These are phyloP conservation scores for Trebouxia sp. DNA, from an alignment of 139 green algal genomes.

Conservation along the genomic window DNA sequence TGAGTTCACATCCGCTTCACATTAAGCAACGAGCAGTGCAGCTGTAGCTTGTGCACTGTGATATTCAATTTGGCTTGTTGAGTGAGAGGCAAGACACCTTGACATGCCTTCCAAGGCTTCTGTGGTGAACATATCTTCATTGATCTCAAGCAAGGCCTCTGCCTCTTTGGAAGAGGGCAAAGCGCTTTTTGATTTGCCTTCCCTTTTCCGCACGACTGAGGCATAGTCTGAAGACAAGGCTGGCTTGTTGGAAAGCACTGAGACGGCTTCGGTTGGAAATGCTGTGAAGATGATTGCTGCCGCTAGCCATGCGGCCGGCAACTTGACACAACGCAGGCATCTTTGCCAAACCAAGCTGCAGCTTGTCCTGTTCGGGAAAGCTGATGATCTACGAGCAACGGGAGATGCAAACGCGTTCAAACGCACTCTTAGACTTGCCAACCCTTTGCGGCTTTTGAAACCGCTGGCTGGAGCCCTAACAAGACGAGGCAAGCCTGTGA, in stretches of 20 bases:
- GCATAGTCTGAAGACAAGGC: conserved; percentile 5
- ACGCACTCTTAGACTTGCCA: no score
- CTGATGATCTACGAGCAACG: no score
- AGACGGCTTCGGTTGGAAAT: not conserved
- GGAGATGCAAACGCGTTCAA: no score
- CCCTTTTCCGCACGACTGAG: not conserved
- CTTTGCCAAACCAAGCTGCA: no score
- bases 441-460: no score
- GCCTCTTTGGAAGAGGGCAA: conserved; percentile 25
- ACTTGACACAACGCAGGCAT: no score
- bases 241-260: not conserved
- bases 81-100: not conserved
- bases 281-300: not conserved
- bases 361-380: no score
- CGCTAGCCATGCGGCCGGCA: not conserved
- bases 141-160: conserved; percentile 32
- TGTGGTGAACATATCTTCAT: conserved; percentile 38
- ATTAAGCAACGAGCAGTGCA: not conserved
- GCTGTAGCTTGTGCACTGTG: no score
- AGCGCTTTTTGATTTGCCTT: conserved; percentile 31
- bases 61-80: not conserved
- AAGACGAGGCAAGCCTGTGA: not conserved
- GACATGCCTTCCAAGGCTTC: conserved; percentile 39
- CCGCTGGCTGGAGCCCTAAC: no score
- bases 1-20: not conserved